Evolutionary conservation across 371 early-diverging fungal species (phyloP), one percentile per base, ranked within the genome.

Genomic region (Apophysomyces trapeziformis): DNA sequence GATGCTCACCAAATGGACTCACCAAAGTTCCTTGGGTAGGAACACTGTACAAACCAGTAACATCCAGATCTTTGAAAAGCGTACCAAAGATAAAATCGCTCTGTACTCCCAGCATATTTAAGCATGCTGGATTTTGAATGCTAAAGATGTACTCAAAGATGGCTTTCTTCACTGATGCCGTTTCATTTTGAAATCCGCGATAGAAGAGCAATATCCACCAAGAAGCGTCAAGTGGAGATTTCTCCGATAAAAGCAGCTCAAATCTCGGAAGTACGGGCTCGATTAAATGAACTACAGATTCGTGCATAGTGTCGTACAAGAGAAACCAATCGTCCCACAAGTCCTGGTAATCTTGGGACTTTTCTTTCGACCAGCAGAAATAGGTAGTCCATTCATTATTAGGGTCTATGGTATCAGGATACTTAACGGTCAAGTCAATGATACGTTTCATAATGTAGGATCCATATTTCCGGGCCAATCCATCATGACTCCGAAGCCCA

Each of bases 271-370:
- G 58, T 0, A 83, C 77, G 21, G 83, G 83, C 16, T 81, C 82
- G 1, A 87, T 78, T 0, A 89, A 68, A 68, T 89, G 89, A 38
- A 76, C 67, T 11, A 77, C 78, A 11, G 71, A 69, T 75, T 88
- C 87, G 60, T 84, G 80, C 69, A 87, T 74, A 60, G 78, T 85
- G 13, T 89, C 88, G 58, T 84, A 85, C 21, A 86, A 64, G 14
- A 85, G 63, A 60, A 85, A 85, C 77, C 83, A 87, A 32, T 89
- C 87, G 18, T 84, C 79, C 88, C 87, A 89, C 35, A 76, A 57
- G 5, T 70, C 68, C 0, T 60, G 26, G 35, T 71, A 82, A 0
- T 57, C 54, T 38, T 77, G 58, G 0, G 78, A 65, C 11, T 70
- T 41, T 9, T 59, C 70, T 3, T 38, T 8, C 0, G 67, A 65